phyloP scores from a whole-genome alignment of 164 flowering plant genomes.

The Tinospora cordifolia region DNA sequence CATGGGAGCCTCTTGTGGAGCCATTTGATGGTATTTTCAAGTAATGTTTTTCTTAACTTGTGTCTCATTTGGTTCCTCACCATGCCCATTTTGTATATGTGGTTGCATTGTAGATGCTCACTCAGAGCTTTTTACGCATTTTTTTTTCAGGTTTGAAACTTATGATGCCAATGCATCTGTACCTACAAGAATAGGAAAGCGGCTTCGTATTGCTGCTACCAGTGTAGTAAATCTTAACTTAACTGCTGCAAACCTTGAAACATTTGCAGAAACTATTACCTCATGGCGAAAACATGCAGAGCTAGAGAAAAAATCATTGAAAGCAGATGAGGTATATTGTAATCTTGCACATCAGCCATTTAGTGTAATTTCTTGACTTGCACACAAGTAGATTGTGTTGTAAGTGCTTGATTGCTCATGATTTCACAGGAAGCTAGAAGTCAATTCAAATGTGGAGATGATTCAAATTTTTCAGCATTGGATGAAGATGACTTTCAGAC shows the following conservation, averaged over 20 bases:
- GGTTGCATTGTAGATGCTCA: constrained; percentile 1
- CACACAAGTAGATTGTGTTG: background rate
- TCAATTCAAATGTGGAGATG: constrained; percentile 27
- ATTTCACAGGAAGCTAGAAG: constrained; percentile 46
- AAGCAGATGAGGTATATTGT: constrained; percentile 43
- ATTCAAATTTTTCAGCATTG: constrained; percentile 58
- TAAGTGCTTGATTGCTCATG: constrained; percentile 4
- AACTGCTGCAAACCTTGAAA: constrained; percentile 81
- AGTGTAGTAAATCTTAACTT: constrained; percentile 68
- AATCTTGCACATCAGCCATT: background rate
- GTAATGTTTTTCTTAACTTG: constrained; percentile 27
- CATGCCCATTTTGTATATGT: background rate
- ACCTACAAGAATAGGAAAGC: constrained; percentile 52
- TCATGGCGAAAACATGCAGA: constrained; percentile 87
- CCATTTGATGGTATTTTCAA: constrained; percentile 98
- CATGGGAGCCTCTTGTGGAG: constrained; percentile 98
- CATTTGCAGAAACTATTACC: constrained; percentile 48
- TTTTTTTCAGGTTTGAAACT: constrained; percentile 72
- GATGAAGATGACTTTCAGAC: constrained; percentile 90
- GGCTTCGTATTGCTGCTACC: constrained; percentile 78
- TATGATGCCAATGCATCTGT: constrained; percentile 39
- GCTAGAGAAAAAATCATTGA: constrained; percentile 58
- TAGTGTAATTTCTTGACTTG: background rate
- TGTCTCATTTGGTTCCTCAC: background rate
- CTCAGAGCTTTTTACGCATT: constrained; percentile 3